Conservation (phyloP, 495 filamentous ascomycete species). For the Aspergillus incahuasiensis region DNA sequence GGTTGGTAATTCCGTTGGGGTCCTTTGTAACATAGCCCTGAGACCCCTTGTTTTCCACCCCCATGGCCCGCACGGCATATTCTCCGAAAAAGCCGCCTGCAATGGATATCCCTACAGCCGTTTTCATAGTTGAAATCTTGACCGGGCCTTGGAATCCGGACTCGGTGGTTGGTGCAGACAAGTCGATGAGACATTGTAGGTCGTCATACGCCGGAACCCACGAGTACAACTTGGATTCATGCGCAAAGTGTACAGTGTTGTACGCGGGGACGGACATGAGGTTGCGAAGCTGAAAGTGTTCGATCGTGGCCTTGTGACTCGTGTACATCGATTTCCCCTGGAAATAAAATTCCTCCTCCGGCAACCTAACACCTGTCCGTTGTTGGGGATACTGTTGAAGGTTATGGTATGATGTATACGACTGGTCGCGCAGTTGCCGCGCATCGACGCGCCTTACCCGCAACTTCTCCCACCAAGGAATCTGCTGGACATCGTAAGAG, state of each 20-base stretch:
- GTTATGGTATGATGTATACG: conserved; percentile 44
- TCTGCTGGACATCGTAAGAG: conserved; percentile 69
- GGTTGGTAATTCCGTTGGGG: conserved; percentile 78
- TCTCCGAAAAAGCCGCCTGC: conserved; percentile 79
- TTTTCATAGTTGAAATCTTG: conserved; percentile 68
- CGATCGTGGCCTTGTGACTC: conserved; percentile 55
- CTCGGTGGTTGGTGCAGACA: conserved; percentile 46
- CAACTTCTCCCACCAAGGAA: conserved; percentile 63
- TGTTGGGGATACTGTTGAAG: conserved; percentile 30
- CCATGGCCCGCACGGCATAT: conserved; percentile 61
- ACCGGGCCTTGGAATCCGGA: conserved; percentile 36
- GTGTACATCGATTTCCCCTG: conserved; percentile 68
- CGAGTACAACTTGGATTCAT: conserved; percentile 49
- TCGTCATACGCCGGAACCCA: conserved; percentile 39
- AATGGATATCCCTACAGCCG: conserved; percentile 62
- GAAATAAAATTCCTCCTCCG: conserved; percentile 49
- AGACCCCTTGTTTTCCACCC: conserved; percentile 39
- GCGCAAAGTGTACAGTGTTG: conserved; percentile 73
- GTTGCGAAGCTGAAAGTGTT: conserved; percentile 90
- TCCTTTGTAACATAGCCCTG: conserved; percentile 63
- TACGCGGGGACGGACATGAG: conserved; percentile 68
- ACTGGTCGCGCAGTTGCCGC: conserved; percentile 50
- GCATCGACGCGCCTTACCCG: conserved; percentile 59
- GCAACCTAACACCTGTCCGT: conserved; percentile 23
- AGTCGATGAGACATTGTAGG: conserved; percentile 55